A percentile compares a stretch with the other conserved stretches of the same genome.
phyloP scores from a whole-genome alignment of 352 stramenopile genomes.

The Phytophthora europaea region DNA sequence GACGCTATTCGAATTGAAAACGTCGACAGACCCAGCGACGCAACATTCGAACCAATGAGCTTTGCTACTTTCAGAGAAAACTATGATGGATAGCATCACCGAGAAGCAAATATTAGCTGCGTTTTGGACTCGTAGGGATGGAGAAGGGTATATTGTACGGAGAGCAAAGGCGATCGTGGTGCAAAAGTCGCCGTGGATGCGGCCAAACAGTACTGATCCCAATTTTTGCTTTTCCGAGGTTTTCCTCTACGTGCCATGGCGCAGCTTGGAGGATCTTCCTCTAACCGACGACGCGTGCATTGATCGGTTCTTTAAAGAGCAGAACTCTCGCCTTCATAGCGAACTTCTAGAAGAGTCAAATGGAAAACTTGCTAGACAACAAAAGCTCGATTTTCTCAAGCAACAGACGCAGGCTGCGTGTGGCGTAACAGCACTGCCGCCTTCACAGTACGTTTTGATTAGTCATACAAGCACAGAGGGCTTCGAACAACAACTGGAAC shows the following conservation, averaged over 20 bases:
- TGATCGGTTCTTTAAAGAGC: constrained; percentile 2
- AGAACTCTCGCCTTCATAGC: background rate
- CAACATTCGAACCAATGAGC: constrained; percentile 5
- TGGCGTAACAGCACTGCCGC: background rate
- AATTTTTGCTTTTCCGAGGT: constrained; percentile 16
- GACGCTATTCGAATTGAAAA: constrained; percentile 4
- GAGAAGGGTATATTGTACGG: no score
- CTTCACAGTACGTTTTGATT: constrained; percentile 16
- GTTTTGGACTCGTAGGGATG: no score
- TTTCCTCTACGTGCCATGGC: constrained; percentile 12
- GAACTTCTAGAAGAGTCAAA: constrained; percentile 14
- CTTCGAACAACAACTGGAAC: background rate
- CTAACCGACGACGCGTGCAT: constrained; percentile 11
- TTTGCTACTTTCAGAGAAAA: constrained; percentile 18
- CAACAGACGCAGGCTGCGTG: background rate
- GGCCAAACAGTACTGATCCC: background rate
- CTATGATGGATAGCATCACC: no score
- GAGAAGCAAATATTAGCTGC: no score
- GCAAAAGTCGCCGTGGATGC: no score
- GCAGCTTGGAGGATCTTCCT: background rate
- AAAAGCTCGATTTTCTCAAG: constrained; percentile 16
- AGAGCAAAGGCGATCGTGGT: no score
- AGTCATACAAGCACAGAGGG: background rate
- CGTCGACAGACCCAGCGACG: background rate
- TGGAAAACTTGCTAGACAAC: constrained; percentile 4